phyloP scores from a whole-genome alignment of 768 basidiomycete species.

The Hemileccinum impolitum region DNA sequence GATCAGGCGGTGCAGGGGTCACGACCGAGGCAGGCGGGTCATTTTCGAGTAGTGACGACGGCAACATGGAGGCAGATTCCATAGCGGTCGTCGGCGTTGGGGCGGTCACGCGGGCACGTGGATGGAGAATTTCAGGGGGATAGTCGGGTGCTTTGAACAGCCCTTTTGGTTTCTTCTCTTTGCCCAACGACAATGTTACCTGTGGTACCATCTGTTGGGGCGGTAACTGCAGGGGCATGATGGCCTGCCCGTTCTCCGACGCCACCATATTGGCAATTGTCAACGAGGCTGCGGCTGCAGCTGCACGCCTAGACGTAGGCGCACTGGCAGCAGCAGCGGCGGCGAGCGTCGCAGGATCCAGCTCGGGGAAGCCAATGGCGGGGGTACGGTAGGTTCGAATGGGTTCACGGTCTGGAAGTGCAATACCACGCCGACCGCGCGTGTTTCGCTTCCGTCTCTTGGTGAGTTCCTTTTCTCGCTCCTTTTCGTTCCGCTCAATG shows the following conservation, averaged over 20 bases:
- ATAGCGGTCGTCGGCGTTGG: slow-evolving; percentile 69
- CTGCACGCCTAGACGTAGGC: slow-evolving; percentile 74
- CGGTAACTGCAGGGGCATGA: slow-evolving; percentile 40
- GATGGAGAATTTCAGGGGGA: slow-evolving; percentile 50
- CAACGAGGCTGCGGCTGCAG: slow-evolving; percentile 77
- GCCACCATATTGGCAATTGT: slow-evolving; percentile 94
- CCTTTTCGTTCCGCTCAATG: slow-evolving; percentile 84
- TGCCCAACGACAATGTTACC: slow-evolving; percentile 39
- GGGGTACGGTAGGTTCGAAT: slow-evolving; percentile 89
- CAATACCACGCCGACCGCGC: slow-evolving; percentile 74
- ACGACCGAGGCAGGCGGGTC: slow-evolving; percentile 47
- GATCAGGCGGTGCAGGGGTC: slow-evolving; percentile 41
- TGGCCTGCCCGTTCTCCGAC: slow-evolving; percentile 76
- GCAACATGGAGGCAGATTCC: slow-evolving; percentile 50
- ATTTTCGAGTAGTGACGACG: slow-evolving; percentile 55
- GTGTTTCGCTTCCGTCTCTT: slow-evolving; percentile 84
- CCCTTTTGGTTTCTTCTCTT: slow-evolving; percentile 68
- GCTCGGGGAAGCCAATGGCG: slow-evolving; percentile 78
- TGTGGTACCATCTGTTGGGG: slow-evolving; percentile 38
- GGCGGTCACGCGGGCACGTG: slow-evolving; percentile 56
- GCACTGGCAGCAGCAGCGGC: slow-evolving; percentile 61
- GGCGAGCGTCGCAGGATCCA: slow-evolving; percentile 68
- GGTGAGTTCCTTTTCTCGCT: slow-evolving; percentile 89
- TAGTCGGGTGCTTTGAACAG: slow-evolving; percentile 70
- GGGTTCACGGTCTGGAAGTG: slow-evolving; percentile 89